phyloP scores from a whole-genome alignment of 2,329 filamentous ascomycete species.

The Fusarium sp. region DNA sequence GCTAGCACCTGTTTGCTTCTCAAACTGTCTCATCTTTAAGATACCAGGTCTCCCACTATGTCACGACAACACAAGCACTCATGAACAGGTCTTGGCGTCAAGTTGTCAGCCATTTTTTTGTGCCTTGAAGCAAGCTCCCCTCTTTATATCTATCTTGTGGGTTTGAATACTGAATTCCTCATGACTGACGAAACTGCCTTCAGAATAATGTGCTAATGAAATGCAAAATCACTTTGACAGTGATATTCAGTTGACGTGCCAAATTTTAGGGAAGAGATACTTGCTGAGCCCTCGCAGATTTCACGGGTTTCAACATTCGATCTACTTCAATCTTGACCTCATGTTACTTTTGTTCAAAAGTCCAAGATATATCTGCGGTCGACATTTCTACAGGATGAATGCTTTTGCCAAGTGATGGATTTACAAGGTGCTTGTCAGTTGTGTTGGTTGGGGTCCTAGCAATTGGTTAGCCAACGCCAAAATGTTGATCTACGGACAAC shows the following conservation, averaged over 20 bases:
- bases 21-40: constrained; percentile 27
- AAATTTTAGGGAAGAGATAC: neutral
- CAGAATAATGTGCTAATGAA: constrained; percentile 19
- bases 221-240: constrained; percentile 7
- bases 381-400: neutral
- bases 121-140: constrained; percentile 31
- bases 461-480: neutral
- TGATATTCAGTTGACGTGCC: neutral
- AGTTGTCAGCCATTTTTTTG: constrained; percentile 9
- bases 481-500: too few relatives aligned
- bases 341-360: neutral
- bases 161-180: constrained; percentile 35
- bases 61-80: constrained; percentile 37
- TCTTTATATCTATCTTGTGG: constrained; percentile 25
- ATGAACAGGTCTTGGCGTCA: constrained; percentile 18
- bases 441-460: neutral
- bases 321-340: neutral
- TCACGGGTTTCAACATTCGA: constrained; percentile 4
- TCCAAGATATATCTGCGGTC: neutral
- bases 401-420: neutral
- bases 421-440: neutral
- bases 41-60: constrained; percentile 37
- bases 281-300: constrained; percentile 21
- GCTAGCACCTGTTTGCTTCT: constrained; percentile 13
- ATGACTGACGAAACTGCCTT: constrained; percentile 23